Evolutionary conservation across 1,284 basidiomycete species (phyloP).

Genomic region (Apiotrichum domesticum): DNA sequence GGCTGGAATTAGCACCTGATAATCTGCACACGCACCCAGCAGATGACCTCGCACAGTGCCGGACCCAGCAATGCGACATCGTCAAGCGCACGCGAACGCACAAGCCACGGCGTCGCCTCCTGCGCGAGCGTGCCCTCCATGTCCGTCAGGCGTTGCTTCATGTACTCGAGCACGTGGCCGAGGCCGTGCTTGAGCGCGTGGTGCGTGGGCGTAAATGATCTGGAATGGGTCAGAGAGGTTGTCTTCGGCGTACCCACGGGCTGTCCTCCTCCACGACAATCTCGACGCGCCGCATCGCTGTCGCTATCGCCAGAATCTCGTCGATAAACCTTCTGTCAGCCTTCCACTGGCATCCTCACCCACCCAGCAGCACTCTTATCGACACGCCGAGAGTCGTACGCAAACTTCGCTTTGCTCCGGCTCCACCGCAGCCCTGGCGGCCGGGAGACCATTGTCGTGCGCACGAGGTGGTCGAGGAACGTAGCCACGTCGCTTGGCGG

Average conservation of each 20-base stretch:
- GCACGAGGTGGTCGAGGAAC: conserved; percentile 27
- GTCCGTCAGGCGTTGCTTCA: conserved; percentile 27
- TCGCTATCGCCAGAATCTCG: conserved; percentile 24
- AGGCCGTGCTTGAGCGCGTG: conserved; percentile 39
- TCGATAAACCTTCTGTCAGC: conserved; percentile 5
- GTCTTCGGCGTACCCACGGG: conserved; percentile 19
- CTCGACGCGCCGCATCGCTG: conserved; percentile 33
- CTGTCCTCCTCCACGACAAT: conserved; percentile 31
- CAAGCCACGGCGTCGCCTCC: conserved; percentile 20
- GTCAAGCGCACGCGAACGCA: conserved; percentile 19
- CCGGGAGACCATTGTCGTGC: conserved; percentile 26
- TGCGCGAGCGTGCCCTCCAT: background rate
- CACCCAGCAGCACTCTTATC: conserved; percentile 20
- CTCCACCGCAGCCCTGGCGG: conserved; percentile 25
- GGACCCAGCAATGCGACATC: conserved; percentile 23
- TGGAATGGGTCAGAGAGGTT: conserved; percentile 6
- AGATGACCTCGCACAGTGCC: conserved; percentile 27
- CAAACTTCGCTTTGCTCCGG: conserved; percentile 17
- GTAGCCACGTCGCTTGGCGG: conserved; percentile 14
- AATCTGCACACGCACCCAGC: conserved; percentile 24
- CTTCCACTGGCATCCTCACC: conserved; percentile 1
- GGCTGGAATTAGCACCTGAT: too few species aligned
- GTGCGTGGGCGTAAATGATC: conserved; percentile 40
- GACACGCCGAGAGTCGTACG: conserved; percentile 18
- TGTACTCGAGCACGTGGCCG: conserved; percentile 32